Evolutionary conservation across 306 rosid species (phyloP).

Genomic region (Fagus sylvatica): DNA sequence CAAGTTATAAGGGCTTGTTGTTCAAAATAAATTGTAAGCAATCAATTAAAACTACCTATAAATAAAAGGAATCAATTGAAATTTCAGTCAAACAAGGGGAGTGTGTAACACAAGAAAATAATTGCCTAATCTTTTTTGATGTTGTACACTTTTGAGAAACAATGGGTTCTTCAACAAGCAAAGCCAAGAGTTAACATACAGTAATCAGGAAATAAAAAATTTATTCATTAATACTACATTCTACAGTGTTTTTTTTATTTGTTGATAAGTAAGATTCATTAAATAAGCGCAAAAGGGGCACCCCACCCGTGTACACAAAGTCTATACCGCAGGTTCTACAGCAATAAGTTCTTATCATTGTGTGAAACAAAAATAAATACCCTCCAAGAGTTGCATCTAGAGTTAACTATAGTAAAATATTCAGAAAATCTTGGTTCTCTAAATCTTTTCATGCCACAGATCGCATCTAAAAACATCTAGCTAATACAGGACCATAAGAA

Average conservation of each 20-base stretch:
- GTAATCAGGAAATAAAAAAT: neutral
- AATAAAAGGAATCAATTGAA: neutral
- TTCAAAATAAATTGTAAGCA: neutral
- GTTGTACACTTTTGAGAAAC: neutral
- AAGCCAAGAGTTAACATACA: neutral
- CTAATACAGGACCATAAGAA: constrained; percentile 11
- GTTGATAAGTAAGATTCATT: too few relatives aligned
- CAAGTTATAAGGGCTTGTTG: neutral
- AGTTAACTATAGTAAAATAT: neutral
- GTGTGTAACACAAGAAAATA: neutral
- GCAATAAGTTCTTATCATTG: neutral
- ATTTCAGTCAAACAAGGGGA: neutral
- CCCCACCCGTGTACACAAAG: too few relatives aligned
- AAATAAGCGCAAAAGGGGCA: too few relatives aligned
- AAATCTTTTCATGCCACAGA: constrained; percentile 2
- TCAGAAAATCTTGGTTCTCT: neutral
- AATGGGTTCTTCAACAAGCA: neutral
- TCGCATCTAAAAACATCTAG: constrained; percentile 15
- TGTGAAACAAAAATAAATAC: neutral
- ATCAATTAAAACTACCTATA: too few relatives aligned
- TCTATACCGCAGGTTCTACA: neutral
- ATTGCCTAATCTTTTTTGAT: neutral
- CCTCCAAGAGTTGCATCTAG: neutral
- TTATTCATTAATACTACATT: neutral
- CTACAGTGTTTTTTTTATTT: neutral